phyloP scores from a whole-genome alignment of 73 alveolate genomes.

The Tetrahymena malaccensis region DNA sequence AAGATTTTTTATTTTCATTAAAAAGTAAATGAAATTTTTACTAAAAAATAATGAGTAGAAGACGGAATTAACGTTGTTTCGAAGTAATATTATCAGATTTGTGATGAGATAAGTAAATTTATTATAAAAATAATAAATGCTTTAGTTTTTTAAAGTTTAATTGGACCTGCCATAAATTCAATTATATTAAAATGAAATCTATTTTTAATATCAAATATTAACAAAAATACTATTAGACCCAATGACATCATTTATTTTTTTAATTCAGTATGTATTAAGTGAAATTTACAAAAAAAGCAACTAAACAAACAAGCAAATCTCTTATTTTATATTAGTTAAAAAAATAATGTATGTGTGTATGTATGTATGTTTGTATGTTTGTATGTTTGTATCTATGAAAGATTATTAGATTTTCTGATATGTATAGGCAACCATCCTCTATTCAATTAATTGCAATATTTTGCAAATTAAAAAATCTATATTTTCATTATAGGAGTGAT shows the following conservation, averaged over 20 bases:
- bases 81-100: not conserved
- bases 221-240: not conserved
- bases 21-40: not conserved
- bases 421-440: not conserved
- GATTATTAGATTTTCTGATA: not conserved
- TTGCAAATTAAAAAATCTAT: no score
- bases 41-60: not conserved
- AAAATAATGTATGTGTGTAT: not conserved
- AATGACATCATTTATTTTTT: not conserved
- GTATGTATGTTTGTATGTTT: no score
- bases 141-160: not conserved
- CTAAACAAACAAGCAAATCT: not conserved
- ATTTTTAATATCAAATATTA: no score
- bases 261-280: not conserved
- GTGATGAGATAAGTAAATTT: not conserved
- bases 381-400: no score
- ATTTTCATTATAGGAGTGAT: not conserved
- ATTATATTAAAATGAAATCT: no score
- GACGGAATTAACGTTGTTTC: not conserved
- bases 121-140: not conserved
- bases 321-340: not conserved
- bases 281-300: not conserved
- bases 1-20: not conserved
- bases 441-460: no score
- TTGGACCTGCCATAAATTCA: not conserved